Evolutionary conservation across 176 grass and related monocot genomes (phyloP).

Genomic region (Paspalum vaginatum): DNA sequence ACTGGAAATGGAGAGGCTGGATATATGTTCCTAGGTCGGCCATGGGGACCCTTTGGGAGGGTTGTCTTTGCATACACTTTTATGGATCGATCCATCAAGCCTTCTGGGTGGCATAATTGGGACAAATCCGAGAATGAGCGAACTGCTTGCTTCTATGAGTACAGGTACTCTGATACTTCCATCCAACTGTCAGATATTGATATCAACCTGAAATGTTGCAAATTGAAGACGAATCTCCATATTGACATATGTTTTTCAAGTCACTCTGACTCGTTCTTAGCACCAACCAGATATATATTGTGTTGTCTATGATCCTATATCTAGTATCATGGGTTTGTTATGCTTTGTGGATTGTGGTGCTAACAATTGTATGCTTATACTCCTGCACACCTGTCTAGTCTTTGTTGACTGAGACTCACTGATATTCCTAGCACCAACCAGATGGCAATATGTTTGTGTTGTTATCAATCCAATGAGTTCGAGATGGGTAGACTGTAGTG

Average conservation of each 20-base stretch:
- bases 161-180: conserved; percentile 58
- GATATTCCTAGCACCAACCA: too few species aligned
- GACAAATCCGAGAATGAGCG: conserved; percentile 89
- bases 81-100: conserved; percentile 86
- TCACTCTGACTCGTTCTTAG: neutral
- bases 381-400: too few species aligned
- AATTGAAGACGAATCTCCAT: neutral
- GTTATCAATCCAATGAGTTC: neutral
- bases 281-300: too few species aligned
- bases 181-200: neutral
- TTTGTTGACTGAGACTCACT: too few species aligned
- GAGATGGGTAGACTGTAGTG: neutral
- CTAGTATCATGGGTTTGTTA: too few species aligned
- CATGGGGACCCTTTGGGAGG: conserved; percentile 94
- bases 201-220: neutral
- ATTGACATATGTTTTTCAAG: neutral
- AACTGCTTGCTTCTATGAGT: conserved; percentile 96
- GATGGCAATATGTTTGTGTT: neutral
- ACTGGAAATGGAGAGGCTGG: conserved; percentile 77
- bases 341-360: neutral
- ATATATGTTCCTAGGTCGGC: conserved; percentile 88
- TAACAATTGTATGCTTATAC: too few species aligned
- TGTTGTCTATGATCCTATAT: too few species aligned
- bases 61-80: conserved; percentile 96
- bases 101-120: conserved; percentile 95